Evolutionary conservation across 1,139 yeast species (phyloP).

Genomic region (Candida labiduridarum): DNA sequence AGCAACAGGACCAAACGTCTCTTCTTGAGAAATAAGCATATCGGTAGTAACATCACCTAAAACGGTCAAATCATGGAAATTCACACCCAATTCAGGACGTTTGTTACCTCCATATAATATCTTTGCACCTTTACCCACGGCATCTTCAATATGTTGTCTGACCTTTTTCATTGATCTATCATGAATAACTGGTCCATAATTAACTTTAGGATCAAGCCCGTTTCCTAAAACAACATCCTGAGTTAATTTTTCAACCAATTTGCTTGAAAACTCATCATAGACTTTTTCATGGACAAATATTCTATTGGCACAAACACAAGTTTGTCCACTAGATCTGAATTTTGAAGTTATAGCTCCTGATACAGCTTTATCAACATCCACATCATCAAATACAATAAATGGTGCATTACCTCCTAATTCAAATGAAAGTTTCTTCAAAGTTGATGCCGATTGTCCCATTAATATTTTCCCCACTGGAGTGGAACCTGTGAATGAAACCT

Average conservation of each 20-base stretch:
- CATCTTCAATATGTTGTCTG: slow-evolving; percentile 71
- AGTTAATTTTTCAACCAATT: slow-evolving; percentile 52
- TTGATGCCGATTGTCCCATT: slow-evolving; percentile 74
- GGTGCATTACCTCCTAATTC: slow-evolving; percentile 97
- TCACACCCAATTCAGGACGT: slow-evolving; percentile 66
- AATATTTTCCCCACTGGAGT: slow-evolving; percentile 80
- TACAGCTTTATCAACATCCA: slow-evolving; percentile 76
- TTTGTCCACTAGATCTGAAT: slow-evolving; percentile 81
- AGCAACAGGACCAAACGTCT: slow-evolving; percentile 90
- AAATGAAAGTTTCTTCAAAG: slow-evolving; percentile 80
- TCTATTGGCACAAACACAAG: slow-evolving; percentile 87
- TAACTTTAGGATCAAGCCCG: slow-evolving; percentile 64
- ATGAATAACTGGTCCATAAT: slow-evolving; percentile 87
- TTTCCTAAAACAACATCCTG: slow-evolving; percentile 63
- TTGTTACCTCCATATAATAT: slow-evolving; percentile 67
- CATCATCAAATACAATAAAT: slow-evolving; percentile 83
- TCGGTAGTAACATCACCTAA: slow-evolving; percentile 63
- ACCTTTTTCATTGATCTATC: slow-evolving; percentile 68
- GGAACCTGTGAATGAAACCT: slow-evolving; percentile 90
- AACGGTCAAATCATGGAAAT: slow-evolving; percentile 78
- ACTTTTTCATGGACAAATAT: slow-evolving; percentile 72
- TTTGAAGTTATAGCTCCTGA: slow-evolving; percentile 65
- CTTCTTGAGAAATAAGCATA: slow-evolving; percentile 69
- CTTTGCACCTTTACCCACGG: slow-evolving; percentile 70
- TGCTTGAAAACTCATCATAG: slow-evolving; percentile 57